A percentile compares a stretch with the other conserved stretches of the same genome.
phyloP scores from a whole-genome alignment of 176 grass and related monocot genomes.

The Poa annua region DNA sequence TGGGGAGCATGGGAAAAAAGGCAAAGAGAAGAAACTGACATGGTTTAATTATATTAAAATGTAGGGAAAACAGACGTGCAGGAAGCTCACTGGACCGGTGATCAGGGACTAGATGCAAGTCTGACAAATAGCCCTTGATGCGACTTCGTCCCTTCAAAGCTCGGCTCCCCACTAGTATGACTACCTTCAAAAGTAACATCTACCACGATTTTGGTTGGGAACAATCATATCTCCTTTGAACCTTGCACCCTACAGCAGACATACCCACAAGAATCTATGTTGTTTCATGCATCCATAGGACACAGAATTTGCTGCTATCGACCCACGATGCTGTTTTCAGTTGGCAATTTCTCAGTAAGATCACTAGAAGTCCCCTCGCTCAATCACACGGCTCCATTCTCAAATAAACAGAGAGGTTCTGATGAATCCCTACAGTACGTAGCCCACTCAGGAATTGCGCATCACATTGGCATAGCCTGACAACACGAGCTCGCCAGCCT shows the following conservation, averaged over 20 bases:
- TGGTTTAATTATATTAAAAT: slow-evolving; percentile 15
- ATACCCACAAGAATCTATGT: slow-evolving; percentile 50
- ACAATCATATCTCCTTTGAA: slow-evolving; percentile 64
- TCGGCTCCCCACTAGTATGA: slow-evolving; percentile 33
- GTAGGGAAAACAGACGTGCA: not conserved
- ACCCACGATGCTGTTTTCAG: slow-evolving; percentile 47
- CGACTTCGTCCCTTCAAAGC: slow-evolving; percentile 45
- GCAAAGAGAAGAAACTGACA: not conserved
- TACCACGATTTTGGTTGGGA: slow-evolving; percentile 41
- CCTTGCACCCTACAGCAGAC: slow-evolving; percentile 44
- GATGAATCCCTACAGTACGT: slow-evolving; percentile 47
- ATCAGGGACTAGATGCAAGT: not conserved
- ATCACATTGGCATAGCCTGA: slow-evolving; percentile 52
- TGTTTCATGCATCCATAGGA: slow-evolving; percentile 57
- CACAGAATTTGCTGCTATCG: slow-evolving; percentile 33
- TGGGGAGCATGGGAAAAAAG: not conserved
- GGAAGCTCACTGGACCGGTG: slow-evolving; percentile 2
- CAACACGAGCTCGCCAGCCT: slow-evolving; percentile 29
- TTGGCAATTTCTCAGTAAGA: slow-evolving; percentile 55
- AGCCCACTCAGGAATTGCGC: slow-evolving; percentile 30
- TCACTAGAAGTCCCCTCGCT: slow-evolving; percentile 23
- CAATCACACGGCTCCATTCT: slow-evolving; percentile 53
- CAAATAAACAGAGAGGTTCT: slow-evolving; percentile 46
- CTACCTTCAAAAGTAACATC: slow-evolving; percentile 45
- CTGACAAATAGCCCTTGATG: slow-evolving; percentile 18